Conservation (phyloP, 1,284 basidiomycete genomes). For the Ceratobasidium sp. region DNA sequence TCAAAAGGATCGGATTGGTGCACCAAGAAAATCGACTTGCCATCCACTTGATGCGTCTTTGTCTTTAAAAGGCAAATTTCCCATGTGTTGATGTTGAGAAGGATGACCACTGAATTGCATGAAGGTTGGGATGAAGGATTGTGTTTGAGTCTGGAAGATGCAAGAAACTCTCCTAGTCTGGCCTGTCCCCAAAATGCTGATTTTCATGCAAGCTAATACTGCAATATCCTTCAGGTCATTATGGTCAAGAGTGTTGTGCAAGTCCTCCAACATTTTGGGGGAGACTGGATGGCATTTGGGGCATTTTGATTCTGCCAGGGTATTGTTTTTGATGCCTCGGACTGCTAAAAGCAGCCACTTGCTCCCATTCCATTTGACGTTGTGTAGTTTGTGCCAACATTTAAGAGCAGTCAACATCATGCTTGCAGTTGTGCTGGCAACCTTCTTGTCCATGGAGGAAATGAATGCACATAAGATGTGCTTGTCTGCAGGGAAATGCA, state of each 20-base stretch:
- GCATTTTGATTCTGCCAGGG: constrained; percentile 42
- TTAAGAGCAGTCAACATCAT: constrained; percentile 43
- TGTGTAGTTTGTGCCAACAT: constrained; percentile 47
- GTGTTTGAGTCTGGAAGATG: not conserved
- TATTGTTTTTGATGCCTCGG: constrained; percentile 43
- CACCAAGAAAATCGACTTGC: constrained; percentile 21
- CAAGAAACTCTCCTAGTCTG: constrained; percentile 33
- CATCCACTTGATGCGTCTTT: constrained; percentile 6
- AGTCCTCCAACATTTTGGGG: not conserved
- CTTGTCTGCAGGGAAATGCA: constrained; percentile 46
- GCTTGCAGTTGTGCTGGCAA: constrained; percentile 41
- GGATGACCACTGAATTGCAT: not conserved
- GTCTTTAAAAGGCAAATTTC: constrained; percentile 17
- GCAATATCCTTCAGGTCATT: constrained; percentile 12
- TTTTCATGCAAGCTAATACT: not conserved
- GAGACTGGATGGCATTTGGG: not conserved
- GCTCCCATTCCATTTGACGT: constrained; percentile 45
- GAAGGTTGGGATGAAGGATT: not conserved
- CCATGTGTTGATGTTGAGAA: not conserved
- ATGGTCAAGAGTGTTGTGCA: not conserved
- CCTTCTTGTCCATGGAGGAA: constrained; percentile 41
- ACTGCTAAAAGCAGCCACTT: constrained; percentile 43
- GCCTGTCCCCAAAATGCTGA: constrained; percentile 36
- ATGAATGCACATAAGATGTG: constrained; percentile 47
- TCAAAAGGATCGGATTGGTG: not conserved